These are phyloP conservation scores for Hypoxylon rickii DNA, from an alignment of 495 filamentous ascomycete species.

Conservation along the genomic window DNA sequence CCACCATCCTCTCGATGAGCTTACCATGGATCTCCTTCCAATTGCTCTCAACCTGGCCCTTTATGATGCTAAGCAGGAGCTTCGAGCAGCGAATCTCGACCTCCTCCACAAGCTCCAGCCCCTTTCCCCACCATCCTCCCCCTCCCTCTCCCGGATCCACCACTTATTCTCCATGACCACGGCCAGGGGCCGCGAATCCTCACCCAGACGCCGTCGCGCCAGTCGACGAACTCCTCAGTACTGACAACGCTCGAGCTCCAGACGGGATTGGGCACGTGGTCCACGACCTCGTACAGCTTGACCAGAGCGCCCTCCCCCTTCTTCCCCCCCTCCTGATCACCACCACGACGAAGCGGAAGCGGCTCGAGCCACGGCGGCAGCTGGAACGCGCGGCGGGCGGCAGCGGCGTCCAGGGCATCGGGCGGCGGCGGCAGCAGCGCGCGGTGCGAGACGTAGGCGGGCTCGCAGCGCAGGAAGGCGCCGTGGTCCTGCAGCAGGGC, in stretches of 20 bases:
- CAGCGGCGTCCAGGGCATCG: conserved; percentile 19
- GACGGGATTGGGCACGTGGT: conserved; percentile 39
- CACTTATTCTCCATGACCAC: conserved; percentile 54
- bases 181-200: conserved; percentile 49
- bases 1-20: conserved; percentile 43
- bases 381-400: conserved; percentile 39
- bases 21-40: conserved; percentile 49
- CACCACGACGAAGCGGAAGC: no score
- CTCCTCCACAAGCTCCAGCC: conserved; percentile 48
- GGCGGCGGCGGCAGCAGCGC: conserved; percentile 7
- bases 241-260: conserved; percentile 55
- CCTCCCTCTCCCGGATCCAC: conserved; percentile 37
- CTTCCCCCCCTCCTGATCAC: no score
- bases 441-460: conserved; percentile 47
- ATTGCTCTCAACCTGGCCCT: conserved; percentile 46
- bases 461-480: conserved; percentile 51
- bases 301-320: conserved; percentile 7
- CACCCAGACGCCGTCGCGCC: conserved; percentile 48
- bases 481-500: conserved; percentile 64
- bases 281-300: conserved; percentile 38
- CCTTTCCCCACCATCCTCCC: neutral
- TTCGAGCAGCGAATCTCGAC: conserved; percentile 46
- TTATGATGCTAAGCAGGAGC: conserved; percentile 48
- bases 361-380: conserved; percentile 43
- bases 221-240: conserved; percentile 50